phyloP scores from a whole-genome alignment of 2,329 filamentous ascomycete species.

The Verticillium nubilum region DNA sequence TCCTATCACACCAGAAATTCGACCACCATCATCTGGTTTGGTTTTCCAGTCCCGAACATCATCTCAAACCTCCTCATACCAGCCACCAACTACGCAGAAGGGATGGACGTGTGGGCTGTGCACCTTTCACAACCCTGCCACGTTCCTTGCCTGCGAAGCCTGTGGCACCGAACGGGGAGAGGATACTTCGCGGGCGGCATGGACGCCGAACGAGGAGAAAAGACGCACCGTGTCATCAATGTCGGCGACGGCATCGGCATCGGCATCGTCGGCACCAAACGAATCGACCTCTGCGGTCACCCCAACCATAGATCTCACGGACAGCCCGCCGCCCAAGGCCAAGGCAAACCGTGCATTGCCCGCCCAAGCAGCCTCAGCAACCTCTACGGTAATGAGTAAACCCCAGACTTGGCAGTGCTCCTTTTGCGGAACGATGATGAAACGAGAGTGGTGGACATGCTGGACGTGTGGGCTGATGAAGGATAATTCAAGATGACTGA shows the following conservation, averaged over 20 bases:
- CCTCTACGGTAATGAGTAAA: slow-evolving; percentile 8
- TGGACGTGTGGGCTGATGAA: slow-evolving; percentile 50
- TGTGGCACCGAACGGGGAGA: slow-evolving; percentile 32
- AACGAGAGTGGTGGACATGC: slow-evolving; percentile 53
- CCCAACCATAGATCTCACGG: slow-evolving; percentile 26
- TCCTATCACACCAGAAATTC: slow-evolving; percentile 12
- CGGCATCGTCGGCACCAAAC: not conserved
- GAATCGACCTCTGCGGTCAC: not conserved
- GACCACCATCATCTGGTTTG: not conserved
- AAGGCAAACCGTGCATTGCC: not conserved
- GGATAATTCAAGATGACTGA: slow-evolving; percentile 32
- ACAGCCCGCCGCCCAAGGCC: slow-evolving; percentile 22
- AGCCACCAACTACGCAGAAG: slow-evolving; percentile 7
- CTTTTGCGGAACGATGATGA: slow-evolving; percentile 45
- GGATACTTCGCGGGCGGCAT: slow-evolving; percentile 10
- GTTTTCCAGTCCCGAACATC: not conserved
- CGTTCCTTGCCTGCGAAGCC: slow-evolving; percentile 50
- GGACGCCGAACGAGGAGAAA: slow-evolving; percentile 15
- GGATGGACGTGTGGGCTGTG: slow-evolving; percentile 51
- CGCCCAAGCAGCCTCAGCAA: slow-evolving; percentile 13
- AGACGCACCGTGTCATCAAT: slow-evolving; percentile 14
- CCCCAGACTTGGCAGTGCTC: slow-evolving; percentile 44
- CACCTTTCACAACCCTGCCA: slow-evolving; percentile 49
- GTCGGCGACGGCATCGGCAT: slow-evolving; percentile 12
- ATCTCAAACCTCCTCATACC: not conserved